Conservation (phyloP, 192 early-diverging fungal genomes). For the Mortierella alpina region DNA sequence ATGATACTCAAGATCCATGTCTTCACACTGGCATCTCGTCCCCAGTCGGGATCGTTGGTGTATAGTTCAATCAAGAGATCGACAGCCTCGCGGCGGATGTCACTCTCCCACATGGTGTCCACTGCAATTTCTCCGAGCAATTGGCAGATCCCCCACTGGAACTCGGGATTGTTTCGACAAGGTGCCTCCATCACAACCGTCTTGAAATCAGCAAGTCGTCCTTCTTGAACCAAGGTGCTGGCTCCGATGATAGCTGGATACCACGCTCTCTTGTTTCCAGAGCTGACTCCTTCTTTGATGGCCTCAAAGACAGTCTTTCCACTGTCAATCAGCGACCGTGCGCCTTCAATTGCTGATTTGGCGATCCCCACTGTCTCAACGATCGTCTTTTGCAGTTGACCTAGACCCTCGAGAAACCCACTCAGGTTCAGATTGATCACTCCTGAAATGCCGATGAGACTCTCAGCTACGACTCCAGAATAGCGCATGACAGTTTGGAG, state of each 20-base stretch:
- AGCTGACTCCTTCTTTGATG: neutral
- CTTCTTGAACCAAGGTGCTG: neutral
- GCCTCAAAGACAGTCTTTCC: neutral
- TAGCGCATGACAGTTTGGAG: neutral
- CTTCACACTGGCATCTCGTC: too few species aligned
- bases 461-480: neutral
- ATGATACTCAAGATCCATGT: too few species aligned
- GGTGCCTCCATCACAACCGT: neutral
- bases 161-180: neutral
- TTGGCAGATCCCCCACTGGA: slow-evolving; percentile 2
- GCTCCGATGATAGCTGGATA: neutral
- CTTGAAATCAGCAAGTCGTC: neutral
- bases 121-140: neutral
- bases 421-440: neutral
- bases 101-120: neutral
- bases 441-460: neutral
- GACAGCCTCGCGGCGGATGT: neutral
- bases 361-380: too few species aligned
- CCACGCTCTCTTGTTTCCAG: neutral
- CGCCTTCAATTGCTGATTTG: too few species aligned
- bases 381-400: too few species aligned
- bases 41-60: neutral
- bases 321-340: too few species aligned
- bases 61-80: neutral
- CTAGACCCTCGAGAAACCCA: neutral